Evolutionary conservation across 495 filamentous ascomycete genomes (phyloP), one percentile per base, ranked within the genome.

Genomic region (Xylaria grammica): DNA sequence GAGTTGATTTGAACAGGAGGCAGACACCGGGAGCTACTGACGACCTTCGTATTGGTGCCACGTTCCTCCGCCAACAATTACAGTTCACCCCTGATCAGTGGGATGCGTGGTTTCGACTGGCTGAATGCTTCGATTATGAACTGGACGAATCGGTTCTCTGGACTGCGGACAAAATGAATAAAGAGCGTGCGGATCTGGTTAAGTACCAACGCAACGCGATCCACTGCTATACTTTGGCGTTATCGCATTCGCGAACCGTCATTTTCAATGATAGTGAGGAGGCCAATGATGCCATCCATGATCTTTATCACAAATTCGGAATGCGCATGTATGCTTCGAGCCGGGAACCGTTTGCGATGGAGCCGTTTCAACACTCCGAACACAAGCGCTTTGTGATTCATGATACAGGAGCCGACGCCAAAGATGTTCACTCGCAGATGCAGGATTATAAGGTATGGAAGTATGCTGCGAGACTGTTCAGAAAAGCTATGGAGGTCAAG

Each of bases 81-180:
- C 90, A 97, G 67, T 92, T 93, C 72, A 90, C 87, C 17, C 86
- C 87, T 1, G 89, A 94, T 29, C 87, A 89, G 51, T 99, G 95
- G 95, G 94, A 98, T 74, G 89, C 94, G 0, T 99, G 95, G 96
- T 97, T 94, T 74, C 87, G 95, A 51, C 82, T 97, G 6, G 95
- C 89, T 11, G 95, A 99, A 68, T 90, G 91, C 24, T 96, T 94
- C 72, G 95, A 98, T 72, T 87, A 89, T 26, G 91, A 96, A 71
- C 76, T 98, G 50, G 96, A 99, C 62, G 96, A 99, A 71, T 86
- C 89, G 2, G 90, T 96, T 11, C 89, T 93, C 6, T 98, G 96
- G 95, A 89, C 87, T n/a, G 91, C 95, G 4, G 96, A 99, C 59
- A 96, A 96, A 71, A 88, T 98, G 73, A 97, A 98, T 75, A 94